phyloP scores from a whole-genome alignment of 1,139 yeast genomes.

The Ogataea hybrid region DNA sequence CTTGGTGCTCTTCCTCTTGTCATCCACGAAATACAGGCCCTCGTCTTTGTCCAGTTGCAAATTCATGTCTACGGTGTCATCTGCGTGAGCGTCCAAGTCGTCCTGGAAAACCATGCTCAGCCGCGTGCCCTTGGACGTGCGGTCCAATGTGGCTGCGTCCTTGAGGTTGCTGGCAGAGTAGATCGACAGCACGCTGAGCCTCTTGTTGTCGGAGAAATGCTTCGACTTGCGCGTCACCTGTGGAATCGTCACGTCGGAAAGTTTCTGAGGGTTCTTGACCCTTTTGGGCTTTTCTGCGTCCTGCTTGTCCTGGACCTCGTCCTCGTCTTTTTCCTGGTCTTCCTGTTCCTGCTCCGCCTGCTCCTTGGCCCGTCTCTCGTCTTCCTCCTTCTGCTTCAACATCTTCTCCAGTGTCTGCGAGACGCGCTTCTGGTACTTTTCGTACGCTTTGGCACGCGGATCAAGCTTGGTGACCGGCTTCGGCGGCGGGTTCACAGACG shows the following conservation, averaged over 20 bases:
- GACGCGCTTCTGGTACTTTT: constrained; percentile 30
- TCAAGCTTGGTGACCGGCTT: constrained; percentile 73
- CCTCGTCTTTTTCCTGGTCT: constrained; percentile 26
- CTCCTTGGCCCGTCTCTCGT: constrained; percentile 11
- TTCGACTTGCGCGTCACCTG: constrained; percentile 68
- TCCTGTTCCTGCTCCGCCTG: constrained; percentile 13
- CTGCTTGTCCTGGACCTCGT: constrained; percentile 9
- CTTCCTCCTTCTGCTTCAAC: constrained; percentile 20
- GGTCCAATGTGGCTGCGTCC: constrained; percentile 33
- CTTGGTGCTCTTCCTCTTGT: too few species aligned
- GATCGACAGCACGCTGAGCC: constrained; percentile 66
- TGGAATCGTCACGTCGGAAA: constrained; percentile 66
- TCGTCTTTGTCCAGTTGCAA: too few species aligned
- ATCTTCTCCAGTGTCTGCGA: constrained; percentile 27
- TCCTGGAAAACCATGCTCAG: constrained; percentile 25
- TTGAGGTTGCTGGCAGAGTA: constrained; percentile 46
- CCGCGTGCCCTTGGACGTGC: constrained; percentile 22
- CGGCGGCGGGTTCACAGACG: constrained; percentile 32
- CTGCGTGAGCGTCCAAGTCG: constrained; percentile 13
- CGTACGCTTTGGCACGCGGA: constrained; percentile 42
- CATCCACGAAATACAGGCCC: too few species aligned
- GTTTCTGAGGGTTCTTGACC: constrained; percentile 36
- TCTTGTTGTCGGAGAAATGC: constrained; percentile 58
- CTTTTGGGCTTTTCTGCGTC: background rate
- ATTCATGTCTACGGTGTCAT: constrained; percentile 24